Conservation (phyloP, 257 asterid species). For the Solanum okadae region DNA sequence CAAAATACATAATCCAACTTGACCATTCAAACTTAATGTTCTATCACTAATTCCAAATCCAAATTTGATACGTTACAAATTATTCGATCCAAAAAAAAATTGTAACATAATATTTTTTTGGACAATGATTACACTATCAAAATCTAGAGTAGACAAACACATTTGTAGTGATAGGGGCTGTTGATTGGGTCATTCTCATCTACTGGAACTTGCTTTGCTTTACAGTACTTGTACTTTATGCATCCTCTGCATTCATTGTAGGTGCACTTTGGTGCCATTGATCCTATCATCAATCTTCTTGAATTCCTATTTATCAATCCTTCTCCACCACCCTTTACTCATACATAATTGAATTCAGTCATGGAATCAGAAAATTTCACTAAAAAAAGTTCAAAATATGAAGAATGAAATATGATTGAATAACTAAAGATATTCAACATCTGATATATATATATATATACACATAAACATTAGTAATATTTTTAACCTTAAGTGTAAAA, state of each 20-base stretch:
- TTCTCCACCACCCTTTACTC: not conserved
- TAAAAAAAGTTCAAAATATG: not conserved
- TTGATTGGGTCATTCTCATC: conserved; percentile 78
- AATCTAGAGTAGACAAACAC: conserved; percentile 59
- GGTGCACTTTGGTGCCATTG: conserved; percentile 87
- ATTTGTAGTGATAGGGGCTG: conserved; percentile 73
- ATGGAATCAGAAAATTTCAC: not conserved
- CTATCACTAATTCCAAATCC: not conserved
- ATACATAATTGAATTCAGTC: not conserved
- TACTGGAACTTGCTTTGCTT: conserved; percentile 70
- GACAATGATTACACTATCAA: not conserved
- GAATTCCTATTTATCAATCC: conserved; percentile 1
- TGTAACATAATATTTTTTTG: not conserved
- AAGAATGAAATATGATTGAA: not conserved
- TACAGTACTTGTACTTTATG: conserved; percentile 50
- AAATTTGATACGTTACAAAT: not conserved
- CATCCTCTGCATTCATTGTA: conserved; percentile 93
- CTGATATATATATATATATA: no score
- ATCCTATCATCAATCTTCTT: conserved; percentile 62
- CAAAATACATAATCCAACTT: not conserved
- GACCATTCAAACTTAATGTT: not conserved
- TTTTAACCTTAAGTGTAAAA: not conserved
- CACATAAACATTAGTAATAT: not conserved
- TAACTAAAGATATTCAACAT: not conserved
- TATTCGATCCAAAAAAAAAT: not conserved